Conservation (phyloP, 805 yeast species). For the Candida tammaniensis region DNA sequence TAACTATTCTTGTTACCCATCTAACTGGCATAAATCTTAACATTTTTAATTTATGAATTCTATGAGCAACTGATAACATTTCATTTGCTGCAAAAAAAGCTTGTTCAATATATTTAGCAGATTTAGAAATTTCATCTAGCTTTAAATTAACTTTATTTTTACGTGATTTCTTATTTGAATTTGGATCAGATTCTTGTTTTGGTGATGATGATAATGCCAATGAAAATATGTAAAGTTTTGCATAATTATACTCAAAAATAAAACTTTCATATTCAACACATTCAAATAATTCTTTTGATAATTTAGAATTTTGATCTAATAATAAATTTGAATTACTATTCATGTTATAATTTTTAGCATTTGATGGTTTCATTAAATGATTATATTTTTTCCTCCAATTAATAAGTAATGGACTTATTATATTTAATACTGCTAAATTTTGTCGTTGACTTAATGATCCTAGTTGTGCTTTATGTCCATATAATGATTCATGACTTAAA, state of each 20-base stretch:
- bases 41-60: slow-evolving; percentile 63
- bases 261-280: slow-evolving; percentile 66
- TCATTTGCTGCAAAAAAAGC: slow-evolving; percentile 86
- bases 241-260: slow-evolving; percentile 79
- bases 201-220: slow-evolving; percentile 59
- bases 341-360: slow-evolving; percentile 29
- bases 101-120: slow-evolving; percentile 73
- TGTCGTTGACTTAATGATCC: slow-evolving; percentile 56
- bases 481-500: slow-evolving; percentile 79
- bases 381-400: slow-evolving; percentile 72
- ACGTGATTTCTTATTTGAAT: slow-evolving; percentile 14
- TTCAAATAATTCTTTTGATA: slow-evolving; percentile 34
- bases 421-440: slow-evolving; percentile 65
- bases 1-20: slow-evolving; percentile 82
- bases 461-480: slow-evolving; percentile 59
- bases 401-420: slow-evolving; percentile 72
- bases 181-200: slow-evolving; percentile 12
- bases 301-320: slow-evolving; percentile 30
- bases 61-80: slow-evolving; percentile 63
- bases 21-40: slow-evolving; percentile 84
- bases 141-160: slow-evolving; percentile 35
- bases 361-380: slow-evolving; percentile 50
- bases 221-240: slow-evolving; percentile 80
- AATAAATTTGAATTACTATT: slow-evolving; percentile 17
- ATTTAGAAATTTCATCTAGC: slow-evolving; percentile 66